A percentile compares a stretch with the other conserved stretches of the same genome.
Conservation (phyloP, 495 filamentous ascomycete species). For the Cudoniella acicularis region DNA sequence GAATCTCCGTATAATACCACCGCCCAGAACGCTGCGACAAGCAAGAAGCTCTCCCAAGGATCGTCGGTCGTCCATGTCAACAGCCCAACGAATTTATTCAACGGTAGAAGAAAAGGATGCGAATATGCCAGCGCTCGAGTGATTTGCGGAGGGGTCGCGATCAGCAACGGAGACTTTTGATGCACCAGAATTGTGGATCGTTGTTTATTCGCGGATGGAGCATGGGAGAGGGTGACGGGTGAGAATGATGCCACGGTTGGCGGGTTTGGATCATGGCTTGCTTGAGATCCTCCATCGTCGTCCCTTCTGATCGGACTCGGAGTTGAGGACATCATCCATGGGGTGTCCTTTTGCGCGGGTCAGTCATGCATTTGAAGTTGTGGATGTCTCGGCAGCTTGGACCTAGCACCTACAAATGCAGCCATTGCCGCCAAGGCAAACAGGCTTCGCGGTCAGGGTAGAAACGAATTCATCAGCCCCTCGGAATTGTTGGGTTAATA, state of each 20-base stretch:
- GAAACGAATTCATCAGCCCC: not conserved
- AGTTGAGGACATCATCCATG: constrained; percentile 29
- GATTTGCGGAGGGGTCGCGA: constrained; percentile 90
- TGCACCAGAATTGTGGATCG: constrained; percentile 91
- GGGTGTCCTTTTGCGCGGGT: constrained; percentile 23
- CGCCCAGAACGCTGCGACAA: constrained; percentile 82
- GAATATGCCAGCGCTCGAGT: constrained; percentile 91
- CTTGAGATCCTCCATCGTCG: constrained; percentile 16
- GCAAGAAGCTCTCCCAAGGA: constrained; percentile 92
- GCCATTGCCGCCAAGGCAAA: constrained; percentile 20
- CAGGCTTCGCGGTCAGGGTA: constrained; percentile 2
- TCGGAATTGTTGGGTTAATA: not conserved
- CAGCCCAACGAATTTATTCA: constrained; percentile 79
- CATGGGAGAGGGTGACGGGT: constrained; percentile 67
- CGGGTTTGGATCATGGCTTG: constrained; percentile 50
- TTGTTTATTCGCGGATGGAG: constrained; percentile 66
- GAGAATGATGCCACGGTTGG: constrained; percentile 85
- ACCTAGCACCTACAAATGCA: constrained; percentile 14
- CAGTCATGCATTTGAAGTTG: not conserved
- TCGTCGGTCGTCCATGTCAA: constrained; percentile 91
- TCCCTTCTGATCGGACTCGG: constrained; percentile 17
- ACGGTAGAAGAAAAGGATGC: constrained; percentile 83
- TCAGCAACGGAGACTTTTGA: constrained; percentile 89
- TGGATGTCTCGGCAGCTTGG: not conserved
- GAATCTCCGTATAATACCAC: constrained; percentile 79